Base-by-base conservation (phyloP, 495 filamentous ascomycete genomes). In the Aspergillus hancockii region DNA sequence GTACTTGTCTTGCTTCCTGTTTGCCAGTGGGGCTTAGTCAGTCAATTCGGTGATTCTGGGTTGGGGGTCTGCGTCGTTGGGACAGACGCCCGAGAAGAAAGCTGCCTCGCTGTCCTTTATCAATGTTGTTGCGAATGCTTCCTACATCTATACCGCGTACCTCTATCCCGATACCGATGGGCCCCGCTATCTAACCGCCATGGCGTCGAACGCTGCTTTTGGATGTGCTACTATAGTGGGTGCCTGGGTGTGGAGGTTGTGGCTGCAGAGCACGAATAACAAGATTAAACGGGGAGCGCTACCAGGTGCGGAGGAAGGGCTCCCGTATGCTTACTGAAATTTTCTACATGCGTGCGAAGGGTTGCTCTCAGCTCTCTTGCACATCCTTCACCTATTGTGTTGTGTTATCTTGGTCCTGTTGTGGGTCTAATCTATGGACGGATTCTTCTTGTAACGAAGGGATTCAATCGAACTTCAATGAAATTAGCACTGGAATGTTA, bases 11-110 rank as follows among this genome's bases (percentile, higher is more conserved):
- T 75, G 78, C 58, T 67, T 84, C 52, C 64, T 86, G 52, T 80
- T 81, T 25, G 69, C 83, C 41, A 77, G 76, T 5, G 41, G 25
- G 1, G 74, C 74, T 16, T 81, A 79, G 43, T 73, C 68, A 0
- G 77, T 79, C 3, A 79, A 79, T 59, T 73, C 76, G 59, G 77
- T 84, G 54, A 75, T 81, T 32, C 61, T 84, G 4, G 74, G 78
- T 9, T 85, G 82, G 83, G 73, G 79, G 0, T 74, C 76, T 12
- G 75, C 76, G 52, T 80, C 79, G n/a, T 76, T 83, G 30, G 79
- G 79, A 1, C 76, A 82, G 14, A 79, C 81, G 0, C 61, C 76
- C 7, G 79, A 80, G 49, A 84, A 83, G 69, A 60, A 54, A 14
- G 61, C 61, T 14, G 61, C 49, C 1, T 53, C 61, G 18, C 16